A percentile compares a stretch with the other conserved stretches of the same genome.
Evolutionary conservation across 164 flowering plant genomes (phyloP).

Genomic region (Amborella trichopoda): DNA sequence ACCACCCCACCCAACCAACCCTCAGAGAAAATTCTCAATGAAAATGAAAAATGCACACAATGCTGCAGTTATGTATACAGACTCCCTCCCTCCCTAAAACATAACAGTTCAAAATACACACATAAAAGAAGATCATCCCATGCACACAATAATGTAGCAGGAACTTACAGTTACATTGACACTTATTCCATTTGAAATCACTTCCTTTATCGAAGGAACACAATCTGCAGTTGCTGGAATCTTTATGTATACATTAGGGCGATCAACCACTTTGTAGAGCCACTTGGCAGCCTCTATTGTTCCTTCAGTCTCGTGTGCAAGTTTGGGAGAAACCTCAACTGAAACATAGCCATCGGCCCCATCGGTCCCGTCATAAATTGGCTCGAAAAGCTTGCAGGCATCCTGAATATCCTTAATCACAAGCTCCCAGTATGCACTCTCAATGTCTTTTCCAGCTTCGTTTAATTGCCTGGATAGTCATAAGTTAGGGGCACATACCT

Average conservation of each 20-base stretch:
- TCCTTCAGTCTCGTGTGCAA: constrained; percentile 78
- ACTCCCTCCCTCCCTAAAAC: too few relatives aligned
- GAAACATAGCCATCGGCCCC: constrained; percentile 97
- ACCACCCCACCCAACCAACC: too few relatives aligned
- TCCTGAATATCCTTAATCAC: constrained; percentile 98
- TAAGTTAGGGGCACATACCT: too few relatives aligned
- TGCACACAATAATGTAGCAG: too few relatives aligned
- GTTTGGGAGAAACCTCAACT: constrained; percentile 94
- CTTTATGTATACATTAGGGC: constrained; percentile 86
- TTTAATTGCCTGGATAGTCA: constrained; percentile 64
- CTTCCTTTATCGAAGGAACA: constrained; percentile 80
- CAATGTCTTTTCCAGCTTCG: constrained; percentile 70
- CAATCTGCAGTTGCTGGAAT: constrained; percentile 94
- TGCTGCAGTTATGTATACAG: too few relatives aligned
- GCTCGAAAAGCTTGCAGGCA: constrained; percentile 91
- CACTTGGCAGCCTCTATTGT: constrained; percentile 97
- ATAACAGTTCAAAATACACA: too few relatives aligned
- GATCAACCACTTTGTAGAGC: constrained; percentile 74
- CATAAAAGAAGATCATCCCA: too few relatives aligned
- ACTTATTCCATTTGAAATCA: constrained; percentile 78
- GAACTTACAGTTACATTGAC: constrained; percentile 99
- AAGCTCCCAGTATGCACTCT: constrained; percentile 93
- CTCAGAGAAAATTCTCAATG: too few relatives aligned
- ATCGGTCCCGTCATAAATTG: constrained; percentile 84
- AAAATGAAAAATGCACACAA: too few relatives aligned